Evolutionary conservation across 2,329 filamentous ascomycete genomes (phyloP), one percentile per base, ranked within the genome.

Genomic region (Alternaria hordeiaustralica): DNA sequence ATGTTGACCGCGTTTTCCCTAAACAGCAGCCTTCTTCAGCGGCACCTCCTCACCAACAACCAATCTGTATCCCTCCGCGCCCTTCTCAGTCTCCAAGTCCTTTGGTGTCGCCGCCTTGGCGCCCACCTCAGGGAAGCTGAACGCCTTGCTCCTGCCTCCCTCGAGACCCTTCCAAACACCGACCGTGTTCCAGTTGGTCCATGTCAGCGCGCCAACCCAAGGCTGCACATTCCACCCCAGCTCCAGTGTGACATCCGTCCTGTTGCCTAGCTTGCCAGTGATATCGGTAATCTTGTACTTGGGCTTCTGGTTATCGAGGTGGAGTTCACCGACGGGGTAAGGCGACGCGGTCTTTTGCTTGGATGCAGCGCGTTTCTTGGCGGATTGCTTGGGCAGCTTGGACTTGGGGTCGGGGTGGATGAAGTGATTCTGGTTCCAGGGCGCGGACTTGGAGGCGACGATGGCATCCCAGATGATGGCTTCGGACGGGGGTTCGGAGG

Each of bases 231-330:
- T 98, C 89, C 97, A 99, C 77, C 96, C 91, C 57, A 98, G 84
- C 73, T 90, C 89, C 66, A 99, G 84, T 28, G 88, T 90, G 60
- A 95, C 93, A 78, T 96, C 89, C 55, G 87, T 84, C 53, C 89
- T 85, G 75, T 91, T 87, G 49, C 92, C 92, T 69, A 98, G 86
- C 79, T 89, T 90, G 65, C 94, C 92, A 11, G 87, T 87, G 11
- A 95, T 92, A 79, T 97, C 94, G 5, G 94, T 97, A 82, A 99
- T 96, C 78, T 97, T 94, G 85, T 99, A 99, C 82, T 99, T 99
- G 3, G 94, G 92, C 77, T 90, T 91, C 80, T 97, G 93, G 80
- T 94, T 94, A 77, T 89, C 89, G 69, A 98, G 86, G 61, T 88
- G 87, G 43, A 98, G 82, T 57, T 92, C 87, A 28, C 94, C 95